phyloP scores from a whole-genome alignment of 495 filamentous ascomycete genomes.

The Penicillium subrubescens region DNA sequence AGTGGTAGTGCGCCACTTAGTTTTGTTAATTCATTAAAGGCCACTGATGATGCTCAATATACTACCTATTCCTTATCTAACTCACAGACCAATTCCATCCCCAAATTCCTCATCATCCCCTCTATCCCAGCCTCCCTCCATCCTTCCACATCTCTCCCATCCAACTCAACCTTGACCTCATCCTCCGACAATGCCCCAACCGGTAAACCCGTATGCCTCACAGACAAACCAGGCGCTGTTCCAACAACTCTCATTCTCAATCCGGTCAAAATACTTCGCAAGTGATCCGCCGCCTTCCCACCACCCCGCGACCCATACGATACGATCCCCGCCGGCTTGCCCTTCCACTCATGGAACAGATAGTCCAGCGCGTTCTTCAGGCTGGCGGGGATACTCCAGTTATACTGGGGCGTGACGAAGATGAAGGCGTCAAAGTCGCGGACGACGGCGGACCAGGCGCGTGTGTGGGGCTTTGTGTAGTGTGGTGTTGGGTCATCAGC shows the following conservation, averaged over 20 bases:
- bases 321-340: constrained; percentile 58
- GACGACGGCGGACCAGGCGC: constrained; percentile 53
- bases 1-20: too few species aligned
- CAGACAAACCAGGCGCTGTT: constrained; percentile 23
- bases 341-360: constrained; percentile 60
- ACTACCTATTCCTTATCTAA: constrained; percentile 29
- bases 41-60: too few species aligned
- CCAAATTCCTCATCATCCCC: constrained; percentile 36
- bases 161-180: constrained; percentile 23
- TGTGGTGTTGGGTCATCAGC: constrained; percentile 34
- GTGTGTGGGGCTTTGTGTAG: constrained; percentile 50
- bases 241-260: constrained; percentile 29
- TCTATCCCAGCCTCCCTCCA: constrained; percentile 28
- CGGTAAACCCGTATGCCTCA: constrained; percentile 28
- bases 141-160: constrained; percentile 27
- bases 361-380: constrained; percentile 68
- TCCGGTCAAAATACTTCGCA: constrained; percentile 21
- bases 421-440: constrained; percentile 53
- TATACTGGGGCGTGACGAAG: constrained; percentile 59
- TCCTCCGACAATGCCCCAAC: constrained; percentile 21
- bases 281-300: constrained; percentile 35
- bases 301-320: constrained; percentile 58
- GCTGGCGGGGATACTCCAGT: constrained; percentile 55
- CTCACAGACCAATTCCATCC: constrained; percentile 34
- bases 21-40: too few species aligned